Conservation (phyloP, 495 filamentous ascomycete genomes). For the Neurospora sp. region DNA sequence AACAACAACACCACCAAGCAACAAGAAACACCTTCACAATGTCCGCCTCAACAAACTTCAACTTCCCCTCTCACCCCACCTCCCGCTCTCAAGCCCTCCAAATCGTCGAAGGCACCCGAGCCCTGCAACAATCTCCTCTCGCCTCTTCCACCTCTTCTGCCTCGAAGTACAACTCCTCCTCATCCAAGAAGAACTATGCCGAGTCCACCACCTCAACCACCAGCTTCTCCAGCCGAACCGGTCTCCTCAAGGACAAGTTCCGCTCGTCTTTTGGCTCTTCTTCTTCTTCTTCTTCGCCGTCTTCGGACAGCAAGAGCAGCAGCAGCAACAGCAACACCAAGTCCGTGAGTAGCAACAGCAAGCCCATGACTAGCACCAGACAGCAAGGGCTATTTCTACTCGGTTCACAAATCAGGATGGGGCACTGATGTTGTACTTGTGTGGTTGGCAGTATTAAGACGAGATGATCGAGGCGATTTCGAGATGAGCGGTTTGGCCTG, state of each 20-base stretch:
- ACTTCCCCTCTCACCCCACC: neutral
- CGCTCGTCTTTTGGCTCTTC: neutral
- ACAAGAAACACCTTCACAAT: neutral
- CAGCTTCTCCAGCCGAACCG: slow-evolving; percentile 13
- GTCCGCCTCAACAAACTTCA: slow-evolving; percentile 1
- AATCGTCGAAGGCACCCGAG: neutral
- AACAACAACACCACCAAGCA: neutral
- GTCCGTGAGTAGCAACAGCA: neutral
- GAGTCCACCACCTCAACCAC: slow-evolving; percentile 2
- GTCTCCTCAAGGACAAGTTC: slow-evolving; percentile 13
- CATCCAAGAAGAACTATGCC: slow-evolving; percentile 7
- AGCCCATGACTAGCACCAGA: neutral
- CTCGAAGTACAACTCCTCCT: neutral
- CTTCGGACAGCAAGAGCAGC: neutral
- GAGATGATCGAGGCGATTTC: neutral
- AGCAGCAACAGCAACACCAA: neutral
- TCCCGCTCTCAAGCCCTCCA: neutral
- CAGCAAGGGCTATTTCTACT: neutral
- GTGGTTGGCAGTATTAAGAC: neutral
- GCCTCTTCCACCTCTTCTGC: neutral
- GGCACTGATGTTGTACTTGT: neutral
- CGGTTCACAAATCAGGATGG: neutral
- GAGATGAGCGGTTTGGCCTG: neutral
- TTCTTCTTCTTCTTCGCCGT: neutral
- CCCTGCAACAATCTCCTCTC: neutral